These are phyloP conservation scores for Phyllosticta ampelicida DNA, from an alignment of 2,329 filamentous ascomycete genomes.

Conservation along the genomic window DNA sequence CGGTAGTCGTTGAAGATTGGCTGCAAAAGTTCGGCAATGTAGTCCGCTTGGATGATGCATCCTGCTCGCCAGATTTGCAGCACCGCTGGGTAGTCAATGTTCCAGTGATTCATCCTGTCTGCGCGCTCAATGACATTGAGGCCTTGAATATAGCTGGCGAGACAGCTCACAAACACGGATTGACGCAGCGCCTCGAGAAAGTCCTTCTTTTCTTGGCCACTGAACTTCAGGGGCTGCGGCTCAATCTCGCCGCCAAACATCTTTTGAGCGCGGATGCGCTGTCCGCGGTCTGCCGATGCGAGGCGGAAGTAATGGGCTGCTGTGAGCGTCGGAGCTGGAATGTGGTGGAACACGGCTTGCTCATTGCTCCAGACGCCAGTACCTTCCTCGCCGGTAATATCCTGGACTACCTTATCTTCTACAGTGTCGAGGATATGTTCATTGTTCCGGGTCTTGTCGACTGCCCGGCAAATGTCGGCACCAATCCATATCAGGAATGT, in stretches of 20 bases:
- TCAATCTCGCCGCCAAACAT: constrained; percentile 34
- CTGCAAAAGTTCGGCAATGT: constrained; percentile 50
- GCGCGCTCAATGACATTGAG: constrained; percentile 52
- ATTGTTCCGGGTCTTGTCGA: constrained; percentile 26
- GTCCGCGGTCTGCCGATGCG: constrained; percentile 49
- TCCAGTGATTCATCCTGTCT: constrained; percentile 49
- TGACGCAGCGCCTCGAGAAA: constrained; percentile 50
- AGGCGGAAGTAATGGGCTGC: constrained; percentile 52
- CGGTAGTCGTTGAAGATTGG: constrained; percentile 29
- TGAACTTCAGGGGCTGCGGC: constrained; percentile 23
- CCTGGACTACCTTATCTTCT: constrained; percentile 61
- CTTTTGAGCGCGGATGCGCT: constrained; percentile 43
- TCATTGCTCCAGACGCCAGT: constrained; percentile 56
- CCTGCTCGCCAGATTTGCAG: constrained; percentile 57
- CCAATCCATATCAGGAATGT: constrained; percentile 56
- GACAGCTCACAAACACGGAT: constrained; percentile 51
- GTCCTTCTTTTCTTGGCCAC: constrained; percentile 20
- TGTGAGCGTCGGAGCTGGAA: constrained; percentile 54
- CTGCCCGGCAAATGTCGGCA: constrained; percentile 47
- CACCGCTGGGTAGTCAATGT: constrained; percentile 41
- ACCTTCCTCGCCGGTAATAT: constrained; percentile 54
- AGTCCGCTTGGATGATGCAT: constrained; percentile 60
- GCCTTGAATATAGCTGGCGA: constrained; percentile 55
- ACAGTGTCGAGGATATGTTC: constrained; percentile 49
- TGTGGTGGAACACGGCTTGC: constrained; percentile 50